Conservation (phyloP, 805 yeast genomes). For the Torulaspora quercuum region DNA sequence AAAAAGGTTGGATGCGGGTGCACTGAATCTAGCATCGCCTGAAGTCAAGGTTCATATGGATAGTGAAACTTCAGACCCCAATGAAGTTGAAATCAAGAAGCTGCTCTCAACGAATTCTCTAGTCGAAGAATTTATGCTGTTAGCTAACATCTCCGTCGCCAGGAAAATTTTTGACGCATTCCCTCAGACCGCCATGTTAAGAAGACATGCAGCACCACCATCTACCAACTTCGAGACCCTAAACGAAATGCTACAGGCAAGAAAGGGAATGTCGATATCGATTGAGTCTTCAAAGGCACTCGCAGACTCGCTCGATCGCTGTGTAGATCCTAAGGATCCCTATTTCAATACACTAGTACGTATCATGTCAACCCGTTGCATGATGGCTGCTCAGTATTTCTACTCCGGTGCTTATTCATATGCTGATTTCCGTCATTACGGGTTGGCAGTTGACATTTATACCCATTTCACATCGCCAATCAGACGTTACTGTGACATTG, state of each 20-base stretch:
- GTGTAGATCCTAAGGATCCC: constrained; percentile 77
- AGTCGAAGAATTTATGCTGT: constrained; percentile 97
- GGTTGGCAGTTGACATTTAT: constrained; percentile 94
- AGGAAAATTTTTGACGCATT: constrained; percentile 85
- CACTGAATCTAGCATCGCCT: constrained; percentile 93
- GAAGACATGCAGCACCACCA: constrained; percentile 98
- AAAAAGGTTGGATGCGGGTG: constrained; percentile 89
- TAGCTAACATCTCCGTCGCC: constrained; percentile 96
- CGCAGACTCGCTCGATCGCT: constrained; percentile 89
- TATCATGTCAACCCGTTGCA: constrained; percentile 96
- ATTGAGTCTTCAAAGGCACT: constrained; percentile 84
- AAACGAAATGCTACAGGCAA: constrained; percentile 81
- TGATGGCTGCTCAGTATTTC: constrained; percentile 99
- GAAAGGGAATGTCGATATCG: constrained; percentile 72
- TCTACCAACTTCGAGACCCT: constrained; percentile 84
- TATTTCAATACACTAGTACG: constrained; percentile 91
- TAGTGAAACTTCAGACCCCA: constrained; percentile 94
- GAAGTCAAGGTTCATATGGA: constrained; percentile 98
- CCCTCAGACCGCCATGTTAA: constrained; percentile 97
- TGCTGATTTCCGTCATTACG: constrained; percentile 93
- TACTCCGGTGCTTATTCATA: constrained; percentile 86
- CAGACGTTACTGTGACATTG: constrained; percentile 95
- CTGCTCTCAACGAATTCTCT: constrained; percentile 87
- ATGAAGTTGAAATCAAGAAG: constrained; percentile 88
- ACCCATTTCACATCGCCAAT: constrained; percentile 99